A percentile compares a stretch with the other conserved stretches of the same genome.
These are phyloP conservation scores for Fraxinus quadrangulata DNA, from an alignment of 257 asterid species.

Conservation along the genomic window DNA sequence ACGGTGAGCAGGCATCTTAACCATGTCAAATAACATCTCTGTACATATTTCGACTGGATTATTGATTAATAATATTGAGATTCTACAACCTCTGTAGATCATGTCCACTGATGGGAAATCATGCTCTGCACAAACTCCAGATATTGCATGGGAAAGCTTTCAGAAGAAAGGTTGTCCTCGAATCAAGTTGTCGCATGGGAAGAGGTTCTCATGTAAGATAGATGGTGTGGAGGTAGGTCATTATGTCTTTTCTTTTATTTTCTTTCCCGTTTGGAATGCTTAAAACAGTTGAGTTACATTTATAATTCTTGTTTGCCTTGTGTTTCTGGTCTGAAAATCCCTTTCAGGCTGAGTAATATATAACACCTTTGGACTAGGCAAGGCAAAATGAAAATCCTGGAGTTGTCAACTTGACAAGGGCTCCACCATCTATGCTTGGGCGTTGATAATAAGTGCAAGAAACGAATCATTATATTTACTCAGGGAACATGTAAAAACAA, in stretches of 20 bases:
- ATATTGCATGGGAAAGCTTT: slow-evolving; percentile 78
- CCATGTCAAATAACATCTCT: slow-evolving; percentile 5
- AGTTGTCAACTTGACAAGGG: background rate
- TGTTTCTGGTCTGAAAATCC: background rate
- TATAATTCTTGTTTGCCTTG: background rate
- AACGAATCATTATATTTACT: too few species aligned
- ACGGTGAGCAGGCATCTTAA: slow-evolving; percentile 45
- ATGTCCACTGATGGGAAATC: slow-evolving; percentile 73
- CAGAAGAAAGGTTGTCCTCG: slow-evolving; percentile 74
- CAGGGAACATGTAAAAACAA: too few species aligned
- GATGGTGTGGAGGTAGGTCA: slow-evolving; percentile 78
- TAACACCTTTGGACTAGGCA: background rate
- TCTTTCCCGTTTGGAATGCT: background rate
- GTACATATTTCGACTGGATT: background rate
- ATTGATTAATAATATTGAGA: slow-evolving; percentile 25
- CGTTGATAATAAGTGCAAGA: background rate
- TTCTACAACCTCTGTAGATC: slow-evolving; percentile 46
- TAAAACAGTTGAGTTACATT: background rate
- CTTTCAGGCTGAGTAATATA: background rate
- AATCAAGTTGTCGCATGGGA: slow-evolving; percentile 66
- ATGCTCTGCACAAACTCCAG: slow-evolving; percentile 88
- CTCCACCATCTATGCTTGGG: background rate
- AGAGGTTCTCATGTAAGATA: slow-evolving; percentile 82
- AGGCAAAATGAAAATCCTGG: background rate
- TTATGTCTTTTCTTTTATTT: background rate